Evolutionary conservation across 768 basidiomycete species (phyloP), one percentile per base, ranked within the genome.

Genomic region (Trametes cingulata): DNA sequence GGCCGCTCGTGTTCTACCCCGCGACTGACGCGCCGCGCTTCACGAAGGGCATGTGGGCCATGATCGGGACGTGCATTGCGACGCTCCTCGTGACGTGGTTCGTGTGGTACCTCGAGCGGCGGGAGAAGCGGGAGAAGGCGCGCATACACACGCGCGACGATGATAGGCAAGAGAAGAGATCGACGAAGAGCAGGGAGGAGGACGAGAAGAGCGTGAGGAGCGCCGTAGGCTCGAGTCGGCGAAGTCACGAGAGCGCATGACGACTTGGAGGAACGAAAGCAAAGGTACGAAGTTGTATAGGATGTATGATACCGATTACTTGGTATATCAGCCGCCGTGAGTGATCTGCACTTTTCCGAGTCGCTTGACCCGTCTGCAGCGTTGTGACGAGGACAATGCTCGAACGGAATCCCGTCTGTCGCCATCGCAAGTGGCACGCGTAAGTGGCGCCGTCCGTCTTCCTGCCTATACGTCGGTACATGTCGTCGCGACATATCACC

Each of bases 1-100:
- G 85, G 85, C 80, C 85, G 45, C 76, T 87, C 8, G 78, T 90
- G 20, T 85, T 87, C 69, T 90, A 89, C 71, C 85, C 83, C n/a
- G 86, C 87, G 5, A 85, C 85, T 24, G 85, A 89, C 52, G 87
- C 86, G 5, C 88, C 89, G 5, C 73, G 74, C 24, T 90, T 90
- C 71, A 77, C 68, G 17, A 88, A 82, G 58, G 88, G 87, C 20
- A 84, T 87, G 83, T 83, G 84, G 63, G 82, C 86, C 10, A 86
- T 88, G 84, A 77, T 88, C 35, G 82, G 81, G 45, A 79, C 78
- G 0, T 81, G 80, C 42, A 71, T 77, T 24, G 83, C 83, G n/a
- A 86, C 87, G 10, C 71, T 87, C 15, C 73, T 60, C 6, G 76
- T 80, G 27, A 87, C 85, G 3, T 82, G 76, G 74, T 40, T 83